Base-by-base conservation (phyloP, 2,329 filamentous ascomycete species). In the Fusarium redolens region DNA sequence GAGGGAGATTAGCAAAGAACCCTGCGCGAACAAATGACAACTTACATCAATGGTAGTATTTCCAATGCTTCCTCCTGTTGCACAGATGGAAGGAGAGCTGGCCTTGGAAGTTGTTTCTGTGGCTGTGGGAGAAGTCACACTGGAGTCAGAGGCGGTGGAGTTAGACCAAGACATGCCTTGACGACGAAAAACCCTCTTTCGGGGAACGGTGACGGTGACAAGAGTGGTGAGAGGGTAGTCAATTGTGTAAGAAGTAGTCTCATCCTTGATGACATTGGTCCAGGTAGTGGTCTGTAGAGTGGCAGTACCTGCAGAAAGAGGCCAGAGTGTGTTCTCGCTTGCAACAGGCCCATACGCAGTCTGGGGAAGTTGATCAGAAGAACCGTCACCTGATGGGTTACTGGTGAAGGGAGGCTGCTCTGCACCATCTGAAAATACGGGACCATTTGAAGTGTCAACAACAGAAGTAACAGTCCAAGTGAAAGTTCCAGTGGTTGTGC, bases 161-260 rank as follows among this genome's bases (percentile, higher is more conserved):
- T 83, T 83, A 25, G 68, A 71, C 79, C 81, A 82, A 13, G 59
- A 80, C 79, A 76, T 77, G 31, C 74, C 67, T 64, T 80, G 80
- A 58, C 80, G 77, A 65, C 77, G 73, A 56, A 80, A 17, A 14
- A 71, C 71, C 22, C 78, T 75, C 69, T 76, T 79, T 17, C 69
- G 69, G 20, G 78, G 73, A 37, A 79, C 69, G 18, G 79, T 75
- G 25, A 82, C 52, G n/a, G 81, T 83, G 13, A 76, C 78, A 69
- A 83, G 68, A 2, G 82, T 83, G 7, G 82, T 83, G 43, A 83
- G 69, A 33, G 82, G 81, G 55, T 82, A 83, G 60, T 81, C 79
- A 58, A 83, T 74, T 3, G 81, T 83, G 67, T 83, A 83, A 3
- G 83, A 84, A 9, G 83, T 84, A 5, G 82, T 84, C 37, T 78